Evolutionary conservation across 1,284 basidiomycete genomes (phyloP).

Genomic region (Papiliotrema nemorosa): DNA sequence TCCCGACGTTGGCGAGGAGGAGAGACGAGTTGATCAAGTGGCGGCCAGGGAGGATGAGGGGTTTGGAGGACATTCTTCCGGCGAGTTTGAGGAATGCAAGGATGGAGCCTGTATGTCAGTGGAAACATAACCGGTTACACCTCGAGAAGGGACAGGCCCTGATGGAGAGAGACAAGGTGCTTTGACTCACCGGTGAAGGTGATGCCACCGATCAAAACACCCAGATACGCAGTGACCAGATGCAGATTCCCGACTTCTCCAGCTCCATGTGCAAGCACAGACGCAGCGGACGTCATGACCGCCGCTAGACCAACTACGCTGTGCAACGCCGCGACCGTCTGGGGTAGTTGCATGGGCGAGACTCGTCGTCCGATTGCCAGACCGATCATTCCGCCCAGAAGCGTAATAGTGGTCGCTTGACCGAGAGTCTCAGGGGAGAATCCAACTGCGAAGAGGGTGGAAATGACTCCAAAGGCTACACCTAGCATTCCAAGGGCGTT

Average conservation of each 20-base stretch:
- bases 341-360: constrained; percentile 77
- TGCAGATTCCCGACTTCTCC: constrained; percentile 60
- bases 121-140: background rate
- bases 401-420: constrained; percentile 71
- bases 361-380: constrained; percentile 69
- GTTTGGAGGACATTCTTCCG: constrained; percentile 68
- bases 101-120: constrained; percentile 60
- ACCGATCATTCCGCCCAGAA: constrained; percentile 65
- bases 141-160: background rate
- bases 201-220: constrained; percentile 68
- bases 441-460: constrained; percentile 73
- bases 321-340: constrained; percentile 69
- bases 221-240: constrained; percentile 74
- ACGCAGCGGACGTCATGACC: constrained; percentile 74
- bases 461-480: constrained; percentile 70
- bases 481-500: constrained; percentile 78
- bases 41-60: constrained; percentile 66
- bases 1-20: constrained; percentile 63
- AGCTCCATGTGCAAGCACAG: constrained; percentile 67
- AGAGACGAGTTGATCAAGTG: constrained; percentile 69
- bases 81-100: constrained; percentile 84
- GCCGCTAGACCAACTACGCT: constrained; percentile 81
- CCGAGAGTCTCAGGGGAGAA: constrained; percentile 68
- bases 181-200: constrained; percentile 17
- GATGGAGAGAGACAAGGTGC: constrained; percentile 45